Base-by-base conservation (phyloP, 163 green algal species). In the Chloromonas sp. region DNA sequence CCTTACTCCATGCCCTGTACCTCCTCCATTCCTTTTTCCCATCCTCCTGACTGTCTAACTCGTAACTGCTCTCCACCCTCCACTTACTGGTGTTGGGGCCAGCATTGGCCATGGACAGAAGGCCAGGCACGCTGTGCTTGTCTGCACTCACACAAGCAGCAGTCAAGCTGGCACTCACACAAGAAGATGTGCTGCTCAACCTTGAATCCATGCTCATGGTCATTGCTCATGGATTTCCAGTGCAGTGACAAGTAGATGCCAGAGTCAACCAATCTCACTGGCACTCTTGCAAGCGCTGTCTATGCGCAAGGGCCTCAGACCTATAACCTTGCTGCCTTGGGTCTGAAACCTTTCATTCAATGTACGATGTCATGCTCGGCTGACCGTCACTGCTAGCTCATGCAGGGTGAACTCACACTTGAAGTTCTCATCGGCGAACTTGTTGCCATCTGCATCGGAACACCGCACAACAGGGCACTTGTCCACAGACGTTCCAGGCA, bases 31-130 rank as follows among this genome's bases (percentile, higher is more conserved):
- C 36, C 36, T 36, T 36, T 36, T 36, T 36, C 36, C 36, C 36
- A 36, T 36, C 36, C 36, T 36, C 36, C 36, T 36, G 36, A 36
- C 36, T 36, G 36, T 36, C 36, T 36, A 36, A 36, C 36, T 36
- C 36, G 36, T 36, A 36, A 36, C 36, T 36, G 36, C 36, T 36
- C 36, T 36, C 36, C 36, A 36, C 36, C 36, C 36, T 36, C 36
- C 36, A 36, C 36, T 36, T 36, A 36, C 36, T 74, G 66, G 66
- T 74, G 66, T 74, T 74, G 66, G 66, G 66, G 66, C 66, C 91
- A 59, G 93, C 91, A 79, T 97, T 97, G 80, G 94, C 94, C 94
- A 97, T 97, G 78, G 90, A 95, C 60, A 96, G 88, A 79, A 96
- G 91, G 76, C 94, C 94, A 1, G 91, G 90, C 14, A 87, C 90